Base-by-base conservation (phyloP, 495 filamentous ascomycete species). In the Sabuloglossum arenarium region DNA sequence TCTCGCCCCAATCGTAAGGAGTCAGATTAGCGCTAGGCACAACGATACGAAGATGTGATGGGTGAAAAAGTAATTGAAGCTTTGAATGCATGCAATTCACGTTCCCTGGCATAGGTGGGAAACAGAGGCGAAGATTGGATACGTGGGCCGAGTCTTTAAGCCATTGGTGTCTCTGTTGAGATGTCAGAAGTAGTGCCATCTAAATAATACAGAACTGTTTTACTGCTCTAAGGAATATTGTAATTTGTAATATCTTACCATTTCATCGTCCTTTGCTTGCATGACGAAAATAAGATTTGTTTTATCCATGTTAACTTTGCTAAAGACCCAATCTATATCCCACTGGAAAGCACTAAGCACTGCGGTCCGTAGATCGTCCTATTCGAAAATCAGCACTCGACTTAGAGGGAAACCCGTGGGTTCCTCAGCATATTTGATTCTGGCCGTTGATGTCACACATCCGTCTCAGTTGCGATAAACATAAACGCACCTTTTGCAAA, bases 291-390 rank as follows among this genome's bases (percentile, higher is more conserved):
- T 61, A n/a, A 85, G 71, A 23, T 77, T 76, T 0, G 81, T 81
- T 6, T 59, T 68, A 5, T 54, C 61, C 0, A 65, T 61, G 30
- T 81, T 68, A 8, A 86, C 57, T 61, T 88, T 88, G 0, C 62
- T 64, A 11, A 80, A 71, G 3, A 88, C 57, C 85, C 85, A 89
- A 10, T 80, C 73, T 19, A 80, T 74, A 61, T 96, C 85, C 81
- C 86, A 88, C 61, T 90, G 76, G 58, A 83, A 98, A 1, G 90
- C 84, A 59, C 87, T 91, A 2, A 98, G 67, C 0, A 97, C 76
- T 0, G 88, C 91, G 23, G 86, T 70, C 21, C 81, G 69, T 0
- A 96, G 72, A 34, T 82, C 74, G 5, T 73, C 34, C 34, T 37
- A 14, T 37, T 37, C 34, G 11, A 2, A 37, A 37, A 14, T 37